Percentiles rank a stretch among this genome's conserved stretches.
Evolutionary conservation across 1,284 basidiomycete species (phyloP).

Genomic region (Trametes polyzona): DNA sequence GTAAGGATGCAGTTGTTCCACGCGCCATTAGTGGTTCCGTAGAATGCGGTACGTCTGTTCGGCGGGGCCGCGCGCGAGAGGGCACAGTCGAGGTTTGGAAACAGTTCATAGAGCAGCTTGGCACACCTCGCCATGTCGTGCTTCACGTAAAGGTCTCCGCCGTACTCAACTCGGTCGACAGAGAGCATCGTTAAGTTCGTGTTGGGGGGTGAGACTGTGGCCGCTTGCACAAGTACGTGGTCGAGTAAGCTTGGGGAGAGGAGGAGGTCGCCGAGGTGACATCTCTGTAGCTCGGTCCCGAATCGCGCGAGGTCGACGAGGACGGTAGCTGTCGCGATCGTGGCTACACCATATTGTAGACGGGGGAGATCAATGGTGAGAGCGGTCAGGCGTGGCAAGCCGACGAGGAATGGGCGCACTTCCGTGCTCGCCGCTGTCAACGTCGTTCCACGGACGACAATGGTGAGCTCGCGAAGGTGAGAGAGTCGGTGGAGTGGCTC

Average conservation of each 20-base stretch:
- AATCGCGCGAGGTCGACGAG: background rate
- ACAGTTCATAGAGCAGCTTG: background rate
- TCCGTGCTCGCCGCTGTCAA: background rate
- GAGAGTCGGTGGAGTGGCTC: background rate
- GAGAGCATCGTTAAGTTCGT: background rate
- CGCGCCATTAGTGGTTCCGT: background rate
- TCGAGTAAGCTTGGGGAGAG: background rate
- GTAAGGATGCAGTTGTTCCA: too few relatives aligned
- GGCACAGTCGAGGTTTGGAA: background rate
- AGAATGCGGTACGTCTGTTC: background rate
- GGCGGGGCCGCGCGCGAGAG: background rate
- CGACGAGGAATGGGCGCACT: background rate
- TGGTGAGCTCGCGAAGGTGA: background rate
- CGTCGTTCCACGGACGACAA: background rate
- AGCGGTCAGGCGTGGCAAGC: background rate
- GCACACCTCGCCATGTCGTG: background rate
- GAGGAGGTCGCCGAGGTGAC: background rate
- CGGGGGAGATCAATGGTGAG: background rate
- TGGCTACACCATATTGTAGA: background rate
- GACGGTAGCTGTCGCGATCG: too few relatives aligned
- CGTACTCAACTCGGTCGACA: background rate
- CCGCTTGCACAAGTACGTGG: too few relatives aligned
- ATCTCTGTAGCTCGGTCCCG: background rate
- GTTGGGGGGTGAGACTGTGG: background rate
- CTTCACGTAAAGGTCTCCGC: background rate